Evolutionary conservation across 75 land plant species (phyloP), one percentile per base, ranked within the genome.

Genomic region (Selaginella moellendorffii): DNA sequence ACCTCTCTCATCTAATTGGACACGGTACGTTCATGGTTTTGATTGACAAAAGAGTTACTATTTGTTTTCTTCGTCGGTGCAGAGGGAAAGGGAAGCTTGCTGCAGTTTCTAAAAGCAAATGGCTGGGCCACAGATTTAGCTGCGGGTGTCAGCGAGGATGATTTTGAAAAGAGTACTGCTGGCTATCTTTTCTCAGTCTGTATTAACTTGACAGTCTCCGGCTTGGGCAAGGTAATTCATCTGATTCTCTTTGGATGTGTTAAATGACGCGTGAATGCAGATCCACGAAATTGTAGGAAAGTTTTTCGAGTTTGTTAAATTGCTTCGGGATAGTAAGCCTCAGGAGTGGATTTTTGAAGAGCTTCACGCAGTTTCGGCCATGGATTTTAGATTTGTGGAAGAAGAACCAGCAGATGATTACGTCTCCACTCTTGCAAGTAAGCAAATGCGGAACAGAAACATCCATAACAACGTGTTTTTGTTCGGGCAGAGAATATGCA

Each of bases 81-180:
- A 92, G 98, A 93, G 98, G 95, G 90, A 2, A 74, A 68, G 52
- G 98, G 98, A 62, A 93, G 98, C 70, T 70, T 93, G 72, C 74
- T 78, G 63, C 78, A 66, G 53, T 82, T 80, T 42, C 74, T 88
- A 0, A 93, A 93, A 64, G 65, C 56, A 42, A 81, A 74, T 80
- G 98, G 98, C 19, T 93, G 87, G 90, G 85, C 83, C 53, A 78
- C 90, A 27, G 88, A 81, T 18, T 69, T 93, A 51, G 85, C 96
- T 54, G 98, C 96, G 68, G 95, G 95, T 24, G 86, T 88, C 68
- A 85, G 85, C 26, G 83, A 88, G 72, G 98, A 83, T 66, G 98
- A 96, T 30, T 76, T 81, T 65, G 78, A 79, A 20, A 83, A 81
- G 2, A 86, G 87, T 59, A 80, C 89, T 28, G 61, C 85, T 30